phyloP scores from a whole-genome alignment of 208 protist species.

The Lotmaria passim region DNA sequence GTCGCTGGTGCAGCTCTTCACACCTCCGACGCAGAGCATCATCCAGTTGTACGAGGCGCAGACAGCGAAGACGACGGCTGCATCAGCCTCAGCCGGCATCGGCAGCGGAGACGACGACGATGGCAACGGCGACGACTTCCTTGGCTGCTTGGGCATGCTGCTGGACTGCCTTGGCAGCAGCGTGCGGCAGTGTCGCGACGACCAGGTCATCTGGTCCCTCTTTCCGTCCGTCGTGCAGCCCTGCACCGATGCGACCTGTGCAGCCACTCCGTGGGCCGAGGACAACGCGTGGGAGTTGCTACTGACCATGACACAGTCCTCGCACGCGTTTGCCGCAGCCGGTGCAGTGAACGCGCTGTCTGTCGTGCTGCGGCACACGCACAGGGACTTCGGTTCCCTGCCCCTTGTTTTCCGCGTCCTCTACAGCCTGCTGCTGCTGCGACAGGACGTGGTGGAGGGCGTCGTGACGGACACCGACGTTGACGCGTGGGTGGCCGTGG shows the following conservation, averaged over 20 bases:
- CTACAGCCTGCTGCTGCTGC: conserved; percentile 59
- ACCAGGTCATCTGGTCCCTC: conserved; percentile 54
- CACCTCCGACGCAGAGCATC: conserved; percentile 41
- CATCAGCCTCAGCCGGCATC: neutral
- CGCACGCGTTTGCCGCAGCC: conserved; percentile 22
- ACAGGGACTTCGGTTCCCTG: conserved; percentile 59
- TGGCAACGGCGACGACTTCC: conserved; percentile 32
- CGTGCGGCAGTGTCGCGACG: conserved; percentile 33
- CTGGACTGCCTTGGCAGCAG: conserved; percentile 65
- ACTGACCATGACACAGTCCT: conserved; percentile 48
- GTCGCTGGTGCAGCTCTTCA: conserved; percentile 60
- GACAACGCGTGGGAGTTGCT: conserved; percentile 85
- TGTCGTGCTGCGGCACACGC: conserved; percentile 53
- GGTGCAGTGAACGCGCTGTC: conserved; percentile 43
- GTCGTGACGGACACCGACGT: conserved; percentile 27
- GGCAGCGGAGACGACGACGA: conserved; percentile 26
- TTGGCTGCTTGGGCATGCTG: conserved; percentile 51
- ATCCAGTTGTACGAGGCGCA: conserved; percentile 22
- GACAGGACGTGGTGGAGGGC: conserved; percentile 29
- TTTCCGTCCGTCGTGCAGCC: conserved; percentile 51
- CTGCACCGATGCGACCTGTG: conserved; percentile 49
- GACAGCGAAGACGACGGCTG: conserved; percentile 1
- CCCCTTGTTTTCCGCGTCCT: conserved; percentile 51
- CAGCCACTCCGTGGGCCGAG: conserved; percentile 69
- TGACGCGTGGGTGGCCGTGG: conserved; percentile 34